Percentiles rank a stretch among this genome's conserved stretches.
Evolutionary conservation across 1,284 basidiomycete species (phyloP).

Genomic region (Boletus calvinii): DNA sequence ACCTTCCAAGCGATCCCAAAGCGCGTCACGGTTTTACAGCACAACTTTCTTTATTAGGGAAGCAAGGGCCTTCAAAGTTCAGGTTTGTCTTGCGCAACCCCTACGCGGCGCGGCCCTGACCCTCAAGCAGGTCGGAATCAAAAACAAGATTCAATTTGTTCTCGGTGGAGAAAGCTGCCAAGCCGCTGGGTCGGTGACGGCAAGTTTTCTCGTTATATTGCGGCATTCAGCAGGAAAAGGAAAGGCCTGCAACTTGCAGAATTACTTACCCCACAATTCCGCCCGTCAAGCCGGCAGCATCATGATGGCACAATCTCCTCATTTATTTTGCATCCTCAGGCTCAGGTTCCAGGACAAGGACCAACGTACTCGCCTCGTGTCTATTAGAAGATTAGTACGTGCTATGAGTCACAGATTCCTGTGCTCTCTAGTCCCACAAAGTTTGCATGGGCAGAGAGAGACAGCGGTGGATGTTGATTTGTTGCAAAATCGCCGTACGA

Average conservation of each 20-base stretch:
- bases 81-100: too few species aligned
- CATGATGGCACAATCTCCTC: neutral
- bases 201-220: too few species aligned
- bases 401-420: neutral
- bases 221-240: neutral
- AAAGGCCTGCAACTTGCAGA: neutral
- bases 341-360: neutral
- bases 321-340: neutral
- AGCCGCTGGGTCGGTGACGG: neutral
- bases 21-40: too few species aligned
- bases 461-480: too few species aligned
- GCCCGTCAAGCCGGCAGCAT: too few species aligned
- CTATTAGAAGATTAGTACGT: neutral
- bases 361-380: neutral
- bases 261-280: constrained; percentile 9
- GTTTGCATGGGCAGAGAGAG: neutral
- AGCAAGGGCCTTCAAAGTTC: too few species aligned
- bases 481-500: neutral
- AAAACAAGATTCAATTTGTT: neutral
- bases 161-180: neutral
- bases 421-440: constrained; percentile 1
- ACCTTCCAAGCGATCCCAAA: too few species aligned
- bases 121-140: neutral
- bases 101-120: too few species aligned
- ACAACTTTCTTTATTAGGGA: too few species aligned